Evolutionary conservation across 1,284 basidiomycete species (phyloP).

Genomic region (Lentinula novae-zelandiae): DNA sequence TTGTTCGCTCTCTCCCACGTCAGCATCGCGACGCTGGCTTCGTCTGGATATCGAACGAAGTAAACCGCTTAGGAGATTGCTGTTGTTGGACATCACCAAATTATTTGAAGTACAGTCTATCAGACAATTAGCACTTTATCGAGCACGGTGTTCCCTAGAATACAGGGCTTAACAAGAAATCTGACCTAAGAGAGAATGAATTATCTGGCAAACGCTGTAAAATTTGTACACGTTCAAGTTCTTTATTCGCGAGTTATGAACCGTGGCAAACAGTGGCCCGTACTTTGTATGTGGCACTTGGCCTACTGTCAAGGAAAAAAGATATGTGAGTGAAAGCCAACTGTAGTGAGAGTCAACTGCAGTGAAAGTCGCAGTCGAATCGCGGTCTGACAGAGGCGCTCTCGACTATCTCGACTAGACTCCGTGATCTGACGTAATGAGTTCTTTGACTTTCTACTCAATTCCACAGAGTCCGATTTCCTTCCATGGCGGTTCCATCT

Average conservation of each 20-base stretch:
- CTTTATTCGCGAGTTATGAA: background rate
- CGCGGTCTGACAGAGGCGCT: background rate
- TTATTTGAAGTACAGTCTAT: background rate
- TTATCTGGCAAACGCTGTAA: background rate
- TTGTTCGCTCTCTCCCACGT: background rate
- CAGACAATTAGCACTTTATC: background rate
- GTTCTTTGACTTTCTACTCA: background rate
- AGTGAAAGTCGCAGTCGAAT: background rate
- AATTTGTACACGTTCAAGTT: background rate
- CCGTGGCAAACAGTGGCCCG: background rate
- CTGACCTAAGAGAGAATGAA: background rate
- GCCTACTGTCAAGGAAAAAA: no score
- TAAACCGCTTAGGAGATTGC: background rate
- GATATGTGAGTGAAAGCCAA: no score
- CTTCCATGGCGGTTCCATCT: constrained; percentile 37
- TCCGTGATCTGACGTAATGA: background rate
- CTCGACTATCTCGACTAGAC: no score
- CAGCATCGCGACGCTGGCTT: background rate
- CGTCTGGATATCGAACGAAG: constrained; percentile 2
- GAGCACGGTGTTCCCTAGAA: background rate
- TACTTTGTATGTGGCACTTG: no score
- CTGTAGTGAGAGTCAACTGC: no score
- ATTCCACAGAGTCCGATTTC: background rate
- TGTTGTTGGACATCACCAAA: background rate
- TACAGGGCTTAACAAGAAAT: background rate